These are phyloP conservation scores for Trypanosoma melophagium DNA, from an alignment of 208 protist genomes.

Conservation along the genomic window DNA sequence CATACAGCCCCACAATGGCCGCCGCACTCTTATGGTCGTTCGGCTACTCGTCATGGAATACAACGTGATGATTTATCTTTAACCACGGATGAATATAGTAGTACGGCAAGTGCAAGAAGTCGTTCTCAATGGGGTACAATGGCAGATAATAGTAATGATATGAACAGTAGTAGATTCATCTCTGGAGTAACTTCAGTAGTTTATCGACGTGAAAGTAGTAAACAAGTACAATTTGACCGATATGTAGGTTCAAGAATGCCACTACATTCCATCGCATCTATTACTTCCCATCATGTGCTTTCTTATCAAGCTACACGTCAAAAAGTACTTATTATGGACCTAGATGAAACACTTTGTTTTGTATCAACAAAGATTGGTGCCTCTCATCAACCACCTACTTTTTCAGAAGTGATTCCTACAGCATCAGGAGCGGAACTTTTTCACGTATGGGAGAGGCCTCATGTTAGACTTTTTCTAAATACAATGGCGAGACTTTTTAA, in stretches of 20 bases:
- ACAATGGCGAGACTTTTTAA: constrained; percentile 81
- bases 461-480: constrained; percentile 66
- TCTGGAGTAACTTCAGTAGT: constrained; percentile 39
- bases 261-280: constrained; percentile 61
- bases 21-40: constrained; percentile 48
- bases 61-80: constrained; percentile 15
- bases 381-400: constrained; percentile 67
- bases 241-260: constrained; percentile 26
- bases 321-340: constrained; percentile 89
- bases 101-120: constrained; percentile 38
- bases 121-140: neutral
- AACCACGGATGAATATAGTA: constrained; percentile 78
- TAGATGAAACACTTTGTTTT: constrained; percentile 89
- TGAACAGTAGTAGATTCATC: neutral
- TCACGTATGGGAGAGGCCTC: constrained; percentile 83
- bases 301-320: constrained; percentile 85
- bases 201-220: constrained; percentile 70
- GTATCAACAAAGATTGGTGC: constrained; percentile 68
- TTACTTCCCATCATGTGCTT: constrained; percentile 82
- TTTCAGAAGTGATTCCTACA: constrained; percentile 88
- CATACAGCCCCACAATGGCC: constrained; percentile 83
- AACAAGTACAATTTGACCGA: constrained; percentile 56
- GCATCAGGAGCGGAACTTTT: constrained; percentile 79
- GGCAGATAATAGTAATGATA: neutral
- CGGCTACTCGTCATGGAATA: constrained; percentile 5